A percentile compares a stretch with the other conserved stretches of the same genome.
Conservation (phyloP, 352 stramenopile species). For the Hyaloperonospora arabidopsidis region DNA sequence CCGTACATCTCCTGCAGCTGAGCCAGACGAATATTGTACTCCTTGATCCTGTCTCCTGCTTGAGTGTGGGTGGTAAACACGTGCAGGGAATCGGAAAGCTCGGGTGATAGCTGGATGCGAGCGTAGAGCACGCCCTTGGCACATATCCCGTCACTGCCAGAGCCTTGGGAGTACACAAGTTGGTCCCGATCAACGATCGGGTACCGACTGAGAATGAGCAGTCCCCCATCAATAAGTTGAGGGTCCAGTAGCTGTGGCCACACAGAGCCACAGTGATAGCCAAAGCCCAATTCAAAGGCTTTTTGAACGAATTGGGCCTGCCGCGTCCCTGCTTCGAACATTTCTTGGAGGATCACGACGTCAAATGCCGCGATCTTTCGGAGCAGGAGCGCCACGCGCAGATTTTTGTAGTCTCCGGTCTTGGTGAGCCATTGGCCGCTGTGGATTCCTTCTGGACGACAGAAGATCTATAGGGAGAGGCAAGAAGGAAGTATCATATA, state of each 20-base stretch:
- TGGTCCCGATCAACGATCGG: slow-evolving; percentile 67
- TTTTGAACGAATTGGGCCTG: slow-evolving; percentile 50
- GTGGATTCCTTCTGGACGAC: slow-evolving; percentile 68
- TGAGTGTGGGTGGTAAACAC: slow-evolving; percentile 86
- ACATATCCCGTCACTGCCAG: slow-evolving; percentile 61
- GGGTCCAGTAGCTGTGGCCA: slow-evolving; percentile 47
- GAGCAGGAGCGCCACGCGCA: slow-evolving; percentile 54
- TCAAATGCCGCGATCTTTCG: slow-evolving; percentile 69
- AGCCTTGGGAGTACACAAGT: slow-evolving; percentile 45
- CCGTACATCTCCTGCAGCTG: slow-evolving; percentile 57
- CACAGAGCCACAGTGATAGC: slow-evolving; percentile 69
- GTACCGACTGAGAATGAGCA: slow-evolving; percentile 78
- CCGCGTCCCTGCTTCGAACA: slow-evolving; percentile 63
- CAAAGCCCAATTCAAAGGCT: slow-evolving; percentile 51
- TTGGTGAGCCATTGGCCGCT: slow-evolving; percentile 56
- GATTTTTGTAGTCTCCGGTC: slow-evolving; percentile 65
- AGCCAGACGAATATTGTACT: slow-evolving; percentile 46
- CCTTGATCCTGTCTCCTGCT: slow-evolving; percentile 41
- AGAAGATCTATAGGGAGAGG: slow-evolving; percentile 46
- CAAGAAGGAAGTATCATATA: background rate
- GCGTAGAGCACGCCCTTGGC: slow-evolving; percentile 74
- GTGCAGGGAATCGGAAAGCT: slow-evolving; percentile 60
- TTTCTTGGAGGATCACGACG: slow-evolving; percentile 69
- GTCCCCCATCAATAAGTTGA: slow-evolving; percentile 60
- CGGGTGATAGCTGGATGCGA: slow-evolving; percentile 60